phyloP scores from a whole-genome alignment of 352 stramenopile species.

The Blastocystis sp. region DNA sequence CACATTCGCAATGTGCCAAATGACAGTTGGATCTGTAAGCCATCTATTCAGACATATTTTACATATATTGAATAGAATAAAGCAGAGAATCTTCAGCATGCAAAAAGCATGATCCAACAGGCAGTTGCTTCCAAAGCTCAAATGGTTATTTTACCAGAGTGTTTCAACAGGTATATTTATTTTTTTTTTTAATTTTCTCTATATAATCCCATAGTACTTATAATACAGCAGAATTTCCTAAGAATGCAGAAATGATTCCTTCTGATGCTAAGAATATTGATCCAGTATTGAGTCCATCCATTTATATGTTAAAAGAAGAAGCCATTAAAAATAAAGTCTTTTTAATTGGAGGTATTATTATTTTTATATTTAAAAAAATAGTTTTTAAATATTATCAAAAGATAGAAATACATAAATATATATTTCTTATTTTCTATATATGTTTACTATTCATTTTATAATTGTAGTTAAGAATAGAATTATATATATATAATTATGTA shows the following conservation, averaged over 20 bases:
- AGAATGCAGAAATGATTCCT: slow-evolving; percentile 86
- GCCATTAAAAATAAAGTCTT: slow-evolving; percentile 52
- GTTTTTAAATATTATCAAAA: too few relatives aligned
- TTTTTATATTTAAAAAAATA: background rate
- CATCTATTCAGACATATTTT: background rate
- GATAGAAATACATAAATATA: slow-evolving; percentile 45
- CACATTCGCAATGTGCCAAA: slow-evolving; percentile 29
- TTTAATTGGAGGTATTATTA: slow-evolving; percentile 26
- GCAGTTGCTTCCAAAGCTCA: slow-evolving; percentile 56
- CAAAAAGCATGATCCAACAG: slow-evolving; percentile 34
- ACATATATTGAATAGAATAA: slow-evolving; percentile 17
- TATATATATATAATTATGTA: background rate
- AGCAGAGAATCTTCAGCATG: slow-evolving; percentile 10
- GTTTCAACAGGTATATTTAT: slow-evolving; percentile 62
- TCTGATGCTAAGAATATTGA: slow-evolving; percentile 38
- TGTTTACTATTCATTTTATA: slow-evolving; percentile 20
- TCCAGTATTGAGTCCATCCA: slow-evolving; percentile 41
- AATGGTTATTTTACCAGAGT: slow-evolving; percentile 72
- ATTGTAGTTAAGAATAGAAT: too few relatives aligned
- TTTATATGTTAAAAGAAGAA: slow-evolving; percentile 49
- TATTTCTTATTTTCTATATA: slow-evolving; percentile 38
- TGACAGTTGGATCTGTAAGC: slow-evolving; percentile 13
- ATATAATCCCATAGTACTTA: slow-evolving; percentile 56
- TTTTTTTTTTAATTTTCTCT: slow-evolving; percentile 37
- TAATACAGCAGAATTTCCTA: slow-evolving; percentile 78